These are phyloP conservation scores for Hapsidospora chrysogenum DNA, from an alignment of 495 filamentous ascomycete species.

Conservation along the genomic window DNA sequence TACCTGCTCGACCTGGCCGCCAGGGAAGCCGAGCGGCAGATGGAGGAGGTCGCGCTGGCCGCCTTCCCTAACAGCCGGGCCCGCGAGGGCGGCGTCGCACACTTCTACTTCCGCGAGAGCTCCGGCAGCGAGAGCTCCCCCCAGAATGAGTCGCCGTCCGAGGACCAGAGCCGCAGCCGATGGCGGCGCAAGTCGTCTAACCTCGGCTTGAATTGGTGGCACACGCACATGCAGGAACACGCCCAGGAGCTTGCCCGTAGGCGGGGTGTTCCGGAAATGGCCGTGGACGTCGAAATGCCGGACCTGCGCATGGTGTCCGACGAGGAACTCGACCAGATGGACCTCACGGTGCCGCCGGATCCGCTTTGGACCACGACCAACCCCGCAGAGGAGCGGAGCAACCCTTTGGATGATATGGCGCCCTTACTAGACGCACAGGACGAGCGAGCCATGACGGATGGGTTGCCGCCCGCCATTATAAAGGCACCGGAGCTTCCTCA, in stretches of 20 bases:
- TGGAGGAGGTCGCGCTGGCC: conserved; percentile 29
- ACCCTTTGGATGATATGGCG: not conserved
- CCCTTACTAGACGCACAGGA: conserved; percentile 14
- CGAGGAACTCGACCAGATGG: conserved; percentile 23
- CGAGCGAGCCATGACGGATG: conserved; percentile 4
- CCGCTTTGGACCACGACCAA: conserved; percentile 20
- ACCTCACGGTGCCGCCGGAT: conserved; percentile 24
- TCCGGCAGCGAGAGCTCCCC: conserved; percentile 23
- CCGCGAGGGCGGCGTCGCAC: conserved; percentile 30
- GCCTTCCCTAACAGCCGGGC: conserved; percentile 29
- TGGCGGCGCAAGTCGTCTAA: conserved; percentile 26
- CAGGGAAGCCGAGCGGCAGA: conserved; percentile 55
- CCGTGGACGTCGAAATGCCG: conserved; percentile 1
- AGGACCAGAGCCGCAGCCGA: conserved; percentile 13
- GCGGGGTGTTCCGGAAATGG: conserved; percentile 1
- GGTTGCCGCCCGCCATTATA: conserved; percentile 7
- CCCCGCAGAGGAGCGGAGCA: not conserved
- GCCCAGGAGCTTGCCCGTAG: conserved; percentile 14
- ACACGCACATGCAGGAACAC: conserved; percentile 35
- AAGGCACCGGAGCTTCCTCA: conserved; percentile 8
- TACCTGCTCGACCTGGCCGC: conserved; percentile 64
- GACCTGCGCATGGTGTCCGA: conserved; percentile 9
- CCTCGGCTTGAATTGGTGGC: conserved; percentile 29
- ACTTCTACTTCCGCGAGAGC: conserved; percentile 36
- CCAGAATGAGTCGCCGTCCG: conserved; percentile 10